A percentile compares a stretch with the other conserved stretches of the same genome.
These are phyloP conservation scores for Hapsidospora chrysogenum DNA, from an alignment of 495 filamentous ascomycete genomes.

Conservation along the genomic window DNA sequence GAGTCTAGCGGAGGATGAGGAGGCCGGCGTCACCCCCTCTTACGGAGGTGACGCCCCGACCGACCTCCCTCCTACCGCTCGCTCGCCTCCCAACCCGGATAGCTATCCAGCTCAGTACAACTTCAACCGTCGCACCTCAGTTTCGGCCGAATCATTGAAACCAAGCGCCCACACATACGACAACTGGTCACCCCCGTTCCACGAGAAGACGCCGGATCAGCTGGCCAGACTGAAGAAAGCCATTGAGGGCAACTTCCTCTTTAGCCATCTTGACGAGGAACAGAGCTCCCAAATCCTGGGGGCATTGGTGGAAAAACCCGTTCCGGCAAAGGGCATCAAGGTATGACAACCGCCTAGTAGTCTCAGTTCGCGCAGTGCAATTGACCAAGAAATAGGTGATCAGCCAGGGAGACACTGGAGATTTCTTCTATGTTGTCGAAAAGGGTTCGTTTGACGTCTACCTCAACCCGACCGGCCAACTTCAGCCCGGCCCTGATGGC, in stretches of 20 bases:
- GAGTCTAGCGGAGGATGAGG: slow-evolving; percentile 42
- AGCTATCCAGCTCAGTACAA: slow-evolving; percentile 89
- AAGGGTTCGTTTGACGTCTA: slow-evolving; percentile 81
- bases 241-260: slow-evolving; percentile 82
- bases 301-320: slow-evolving; percentile 84
- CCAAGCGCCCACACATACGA: slow-evolving; percentile 66
- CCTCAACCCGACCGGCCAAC: slow-evolving; percentile 62
- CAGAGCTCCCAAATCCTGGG: slow-evolving; percentile 74
- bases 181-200: slow-evolving; percentile 78
- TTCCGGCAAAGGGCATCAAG: slow-evolving; percentile 89
- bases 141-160: slow-evolving; percentile 91
- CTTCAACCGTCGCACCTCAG: slow-evolving; percentile 81
- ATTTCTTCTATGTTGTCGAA: slow-evolving; percentile 97
- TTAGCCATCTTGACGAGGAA: slow-evolving; percentile 87
- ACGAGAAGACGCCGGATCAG: slow-evolving; percentile 71
- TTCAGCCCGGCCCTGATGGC: slow-evolving; percentile 69
- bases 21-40: slow-evolving; percentile 34
- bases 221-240: slow-evolving; percentile 59
- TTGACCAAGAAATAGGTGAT: slow-evolving; percentile 52
- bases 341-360: slow-evolving; percentile 11
- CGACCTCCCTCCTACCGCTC: slow-evolving; percentile 22
- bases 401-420: slow-evolving; percentile 85
- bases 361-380: too few species aligned
- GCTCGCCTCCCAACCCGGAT: slow-evolving; percentile 32
- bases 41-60: slow-evolving; percentile 31